Evolutionary conservation across 148 eudicot genomes (phyloP).

Genomic region (Hydrangea macrophylla): DNA sequence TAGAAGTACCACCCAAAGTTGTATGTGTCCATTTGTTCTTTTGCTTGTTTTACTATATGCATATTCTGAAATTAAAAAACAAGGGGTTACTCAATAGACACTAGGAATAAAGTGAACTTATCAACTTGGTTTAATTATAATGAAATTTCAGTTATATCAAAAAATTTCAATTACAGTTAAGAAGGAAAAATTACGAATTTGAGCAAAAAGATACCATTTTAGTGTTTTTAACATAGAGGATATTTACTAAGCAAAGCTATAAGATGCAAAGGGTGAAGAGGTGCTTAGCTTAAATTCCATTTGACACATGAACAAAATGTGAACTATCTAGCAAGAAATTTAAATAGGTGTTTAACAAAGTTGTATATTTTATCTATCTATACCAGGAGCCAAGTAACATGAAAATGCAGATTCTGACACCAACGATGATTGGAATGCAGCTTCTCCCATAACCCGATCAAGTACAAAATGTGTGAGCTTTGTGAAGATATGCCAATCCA

Average conservation of each 20-base stretch:
- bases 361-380: too few relatives aligned
- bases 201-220: background rate
- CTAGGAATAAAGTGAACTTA: too few relatives aligned
- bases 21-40: slow-evolving; percentile 74
- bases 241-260: background rate
- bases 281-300: too few relatives aligned
- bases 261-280: too few relatives aligned
- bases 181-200: too few relatives aligned
- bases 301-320: background rate
- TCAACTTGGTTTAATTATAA: too few relatives aligned
- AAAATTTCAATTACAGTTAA: too few relatives aligned
- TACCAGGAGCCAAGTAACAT: slow-evolving; percentile 82
- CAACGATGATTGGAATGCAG: slow-evolving; percentile 57
- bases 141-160: too few relatives aligned
- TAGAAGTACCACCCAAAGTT: slow-evolving; percentile 62
- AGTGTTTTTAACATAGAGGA: background rate
- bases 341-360: background rate
- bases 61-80: slow-evolving; percentile 50
- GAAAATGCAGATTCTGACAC: slow-evolving; percentile 51
- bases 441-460: slow-evolving; percentile 63
- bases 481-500: slow-evolving; percentile 79
- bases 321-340: background rate
- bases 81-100: too few relatives aligned
- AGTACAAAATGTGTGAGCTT: slow-evolving; percentile 77
- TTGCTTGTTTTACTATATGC: slow-evolving; percentile 56